Conservation (phyloP, 1,284 basidiomycete genomes). For the Ganoderma sinense region DNA sequence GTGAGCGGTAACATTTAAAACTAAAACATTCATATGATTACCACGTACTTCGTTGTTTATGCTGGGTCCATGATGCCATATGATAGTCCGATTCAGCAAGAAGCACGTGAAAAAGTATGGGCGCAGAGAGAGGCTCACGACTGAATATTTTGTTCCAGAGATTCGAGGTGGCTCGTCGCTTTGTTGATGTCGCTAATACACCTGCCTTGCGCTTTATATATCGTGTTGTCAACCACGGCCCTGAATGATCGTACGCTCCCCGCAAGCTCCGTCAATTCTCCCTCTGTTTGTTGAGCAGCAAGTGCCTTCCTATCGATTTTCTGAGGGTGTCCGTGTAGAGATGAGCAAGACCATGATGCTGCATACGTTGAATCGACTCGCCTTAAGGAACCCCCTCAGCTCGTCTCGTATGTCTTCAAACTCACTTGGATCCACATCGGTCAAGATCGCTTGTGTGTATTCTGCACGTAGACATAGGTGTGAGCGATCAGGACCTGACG, state of each 20-base stretch:
- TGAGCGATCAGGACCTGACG: not conserved
- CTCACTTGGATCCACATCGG: conserved; percentile 7
- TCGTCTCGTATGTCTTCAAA: conserved; percentile 3
- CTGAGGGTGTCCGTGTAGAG: not conserved
- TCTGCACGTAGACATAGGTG: not conserved
- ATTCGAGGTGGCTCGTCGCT: conserved; percentile 7
- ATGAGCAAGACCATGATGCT: too few relatives aligned
- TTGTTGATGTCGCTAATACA: not conserved
- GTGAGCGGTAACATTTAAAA: not conserved
- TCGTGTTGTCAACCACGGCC: not conserved
- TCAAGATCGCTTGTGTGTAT: conserved; percentile 14
- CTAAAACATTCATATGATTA: not conserved
- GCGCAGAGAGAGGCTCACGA: not conserved
- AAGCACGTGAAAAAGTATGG: not conserved
- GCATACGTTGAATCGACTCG: not conserved
- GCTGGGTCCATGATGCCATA: not conserved
- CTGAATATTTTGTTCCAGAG: conserved; percentile 8
- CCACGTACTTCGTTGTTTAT: not conserved
- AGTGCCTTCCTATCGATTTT: conserved; percentile 8
- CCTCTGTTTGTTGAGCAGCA: conserved; percentile 1
- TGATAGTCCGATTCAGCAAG: not conserved
- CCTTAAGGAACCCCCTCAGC: conserved; percentile 8
- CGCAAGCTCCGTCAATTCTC: conserved; percentile 8
- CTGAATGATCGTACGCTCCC: conserved; percentile 8
- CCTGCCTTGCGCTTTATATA: not conserved